Conservation (phyloP, 2,329 filamentous ascomycete genomes). For the Pseudogymnoascus sp. region DNA sequence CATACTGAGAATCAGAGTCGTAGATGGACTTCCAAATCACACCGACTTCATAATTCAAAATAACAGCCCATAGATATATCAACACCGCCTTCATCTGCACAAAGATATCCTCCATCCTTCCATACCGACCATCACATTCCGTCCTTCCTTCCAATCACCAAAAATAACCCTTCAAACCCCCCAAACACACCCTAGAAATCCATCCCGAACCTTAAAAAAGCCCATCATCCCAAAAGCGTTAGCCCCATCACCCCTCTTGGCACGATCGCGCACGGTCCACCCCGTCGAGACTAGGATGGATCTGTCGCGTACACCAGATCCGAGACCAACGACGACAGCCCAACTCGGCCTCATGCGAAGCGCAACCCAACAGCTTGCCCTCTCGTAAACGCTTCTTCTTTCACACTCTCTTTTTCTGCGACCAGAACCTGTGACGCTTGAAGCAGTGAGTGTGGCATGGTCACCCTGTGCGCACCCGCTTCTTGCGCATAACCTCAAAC, state of each 20-base stretch:
- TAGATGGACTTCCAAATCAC: not conserved
- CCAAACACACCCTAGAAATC: not conserved
- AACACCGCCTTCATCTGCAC: not conserved
- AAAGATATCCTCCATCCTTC: not conserved
- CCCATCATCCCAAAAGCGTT: not conserved
- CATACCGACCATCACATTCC: not conserved
- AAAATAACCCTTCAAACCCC: not conserved
- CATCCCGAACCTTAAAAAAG: slow-evolving; percentile 2
- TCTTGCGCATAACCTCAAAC: not conserved
- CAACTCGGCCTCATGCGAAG: not conserved
- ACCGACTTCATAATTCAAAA: not conserved
- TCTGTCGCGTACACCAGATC: not conserved
- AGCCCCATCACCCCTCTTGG: not conserved
- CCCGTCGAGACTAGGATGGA: not conserved
- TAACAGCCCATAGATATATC: not conserved
- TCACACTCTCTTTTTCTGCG: not conserved
- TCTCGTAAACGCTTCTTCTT: not conserved
- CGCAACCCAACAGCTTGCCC: not conserved
- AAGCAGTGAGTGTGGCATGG: not conserved
- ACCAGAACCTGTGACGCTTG: not conserved
- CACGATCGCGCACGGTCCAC: not conserved
- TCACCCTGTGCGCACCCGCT: not conserved
- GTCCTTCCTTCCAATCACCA: not conserved
- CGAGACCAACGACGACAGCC: not conserved
- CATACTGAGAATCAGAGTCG: not conserved